Evolutionary conservation across 2,329 filamentous ascomycete genomes (phyloP).

Genomic region (Nemania sp.): DNA sequence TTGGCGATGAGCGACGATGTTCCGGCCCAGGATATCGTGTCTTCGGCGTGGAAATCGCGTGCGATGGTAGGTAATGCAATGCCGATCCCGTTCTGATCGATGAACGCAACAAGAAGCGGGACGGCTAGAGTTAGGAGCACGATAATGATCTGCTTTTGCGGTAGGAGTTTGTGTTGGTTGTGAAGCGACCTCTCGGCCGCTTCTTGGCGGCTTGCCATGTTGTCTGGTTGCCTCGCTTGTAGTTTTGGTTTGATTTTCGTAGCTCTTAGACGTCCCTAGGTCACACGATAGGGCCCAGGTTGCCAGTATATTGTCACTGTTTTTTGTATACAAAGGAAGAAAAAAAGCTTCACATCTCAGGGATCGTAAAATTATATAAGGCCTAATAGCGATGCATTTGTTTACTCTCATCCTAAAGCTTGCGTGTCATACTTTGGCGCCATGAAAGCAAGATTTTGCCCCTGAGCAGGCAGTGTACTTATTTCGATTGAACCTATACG

Average conservation of each 20-base stretch:
- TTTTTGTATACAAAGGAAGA: too few species aligned
- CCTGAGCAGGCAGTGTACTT: not conserved
- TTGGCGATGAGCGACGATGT: conserved; percentile 32
- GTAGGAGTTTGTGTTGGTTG: conserved; percentile 15
- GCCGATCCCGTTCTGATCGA: conserved; percentile 30
- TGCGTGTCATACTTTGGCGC: not conserved
- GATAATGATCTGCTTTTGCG: not conserved
- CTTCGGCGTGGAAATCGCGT: conserved; percentile 23
- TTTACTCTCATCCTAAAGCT: too few species aligned
- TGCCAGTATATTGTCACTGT: too few species aligned
- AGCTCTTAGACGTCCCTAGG: not conserved
- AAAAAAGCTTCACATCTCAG: too few species aligned
- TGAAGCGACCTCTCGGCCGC: conserved; percentile 20
- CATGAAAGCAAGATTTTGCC: not conserved
- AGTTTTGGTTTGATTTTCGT: not conserved
- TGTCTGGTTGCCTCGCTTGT: not conserved
- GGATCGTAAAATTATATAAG: too few species aligned
- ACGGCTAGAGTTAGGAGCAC: conserved; percentile 13
- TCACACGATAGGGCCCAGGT: too few species aligned
- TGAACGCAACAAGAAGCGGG: conserved; percentile 16
- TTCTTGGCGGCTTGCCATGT: conserved; percentile 14
- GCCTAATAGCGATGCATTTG: too few species aligned
- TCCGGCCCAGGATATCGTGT: conserved; percentile 28
- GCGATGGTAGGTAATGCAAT: conserved; percentile 31
- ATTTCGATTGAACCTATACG: not conserved